Evolutionary conservation across 371 early-diverging fungal genomes (phyloP).

Genomic region (Circinella umbellata): DNA sequence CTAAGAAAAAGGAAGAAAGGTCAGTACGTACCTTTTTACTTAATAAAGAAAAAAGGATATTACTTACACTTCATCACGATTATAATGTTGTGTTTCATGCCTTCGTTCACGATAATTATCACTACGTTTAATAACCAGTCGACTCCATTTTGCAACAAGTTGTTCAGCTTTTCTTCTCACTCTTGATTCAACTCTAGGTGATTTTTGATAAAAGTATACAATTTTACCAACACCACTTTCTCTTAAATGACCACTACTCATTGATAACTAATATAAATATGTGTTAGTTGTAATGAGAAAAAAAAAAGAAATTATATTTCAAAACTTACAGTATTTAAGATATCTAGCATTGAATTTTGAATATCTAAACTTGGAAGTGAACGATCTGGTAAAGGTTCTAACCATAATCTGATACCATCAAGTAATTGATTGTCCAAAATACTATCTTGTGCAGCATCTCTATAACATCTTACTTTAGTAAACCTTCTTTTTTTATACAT

Average conservation of each 20-base stretch:
- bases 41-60: too few relatives aligned
- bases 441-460: constrained; percentile 55
- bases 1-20: too few relatives aligned
- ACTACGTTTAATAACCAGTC: constrained; percentile 83
- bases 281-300: too few relatives aligned
- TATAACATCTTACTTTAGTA: not conserved
- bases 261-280: constrained; percentile 60
- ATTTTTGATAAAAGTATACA: constrained; percentile 93
- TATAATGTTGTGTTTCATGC: constrained; percentile 39
- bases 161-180: constrained; percentile 83
- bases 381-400: constrained; percentile 96
- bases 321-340: constrained; percentile 66
- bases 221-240: constrained; percentile 93
- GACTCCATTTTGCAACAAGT: constrained; percentile 86
- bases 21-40: too few relatives aligned
- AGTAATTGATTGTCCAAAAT: constrained; percentile 90
- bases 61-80: constrained; percentile 46
- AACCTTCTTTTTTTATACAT: too few relatives aligned
- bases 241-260: constrained; percentile 86
- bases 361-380: constrained; percentile 94
- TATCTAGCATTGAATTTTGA: constrained; percentile 82
- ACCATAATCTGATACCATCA: constrained; percentile 89
- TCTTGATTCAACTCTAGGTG: constrained; percentile 77
- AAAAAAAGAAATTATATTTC: not conserved
- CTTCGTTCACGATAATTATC: constrained; percentile 76